Evolutionary conservation across 2,329 filamentous ascomycete species (phyloP).

Genomic region (Pseudogymnoascus sp.): DNA sequence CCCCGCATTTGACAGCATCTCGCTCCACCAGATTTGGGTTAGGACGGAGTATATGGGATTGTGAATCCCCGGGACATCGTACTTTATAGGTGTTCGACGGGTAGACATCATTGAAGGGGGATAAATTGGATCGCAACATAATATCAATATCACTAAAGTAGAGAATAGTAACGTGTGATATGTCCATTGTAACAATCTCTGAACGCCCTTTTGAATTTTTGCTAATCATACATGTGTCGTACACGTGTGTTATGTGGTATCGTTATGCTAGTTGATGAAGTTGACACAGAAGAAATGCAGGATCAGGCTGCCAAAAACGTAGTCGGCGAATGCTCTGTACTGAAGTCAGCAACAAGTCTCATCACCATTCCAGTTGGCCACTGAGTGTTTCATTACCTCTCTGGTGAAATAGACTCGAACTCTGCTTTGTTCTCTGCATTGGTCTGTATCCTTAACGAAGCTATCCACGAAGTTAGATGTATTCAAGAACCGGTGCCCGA

Average conservation of each 20-base stretch:
- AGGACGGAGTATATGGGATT: background rate
- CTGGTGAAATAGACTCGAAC: constrained; percentile 67
- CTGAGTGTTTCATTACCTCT: constrained; percentile 48
- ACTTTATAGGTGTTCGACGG: background rate
- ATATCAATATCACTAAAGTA: background rate
- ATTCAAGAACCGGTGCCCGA: background rate
- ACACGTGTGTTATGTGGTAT: constrained; percentile 10
- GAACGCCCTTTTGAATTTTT: constrained; percentile 13
- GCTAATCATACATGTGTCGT: constrained; percentile 8
- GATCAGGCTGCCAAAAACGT: constrained; percentile 86
- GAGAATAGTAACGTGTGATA: background rate
- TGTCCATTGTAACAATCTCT: background rate
- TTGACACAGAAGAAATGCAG: constrained; percentile 99
- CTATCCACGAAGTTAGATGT: constrained; percentile 29
- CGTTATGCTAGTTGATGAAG: constrained; percentile 76
- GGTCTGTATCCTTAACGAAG: constrained; percentile 82
- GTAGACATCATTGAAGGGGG: background rate
- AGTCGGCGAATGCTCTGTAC: constrained; percentile 86
- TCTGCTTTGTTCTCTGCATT: constrained; percentile 72
- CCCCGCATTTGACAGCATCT: background rate
- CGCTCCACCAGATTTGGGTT: background rate
- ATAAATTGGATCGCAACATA: background rate
- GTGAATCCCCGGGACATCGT: no score
- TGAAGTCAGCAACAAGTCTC: constrained; percentile 14
- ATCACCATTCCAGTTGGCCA: background rate